These are phyloP conservation scores for Lichtheimia corymbifera DNA, from an alignment of 371 early-diverging fungal species.

Conservation along the genomic window DNA sequence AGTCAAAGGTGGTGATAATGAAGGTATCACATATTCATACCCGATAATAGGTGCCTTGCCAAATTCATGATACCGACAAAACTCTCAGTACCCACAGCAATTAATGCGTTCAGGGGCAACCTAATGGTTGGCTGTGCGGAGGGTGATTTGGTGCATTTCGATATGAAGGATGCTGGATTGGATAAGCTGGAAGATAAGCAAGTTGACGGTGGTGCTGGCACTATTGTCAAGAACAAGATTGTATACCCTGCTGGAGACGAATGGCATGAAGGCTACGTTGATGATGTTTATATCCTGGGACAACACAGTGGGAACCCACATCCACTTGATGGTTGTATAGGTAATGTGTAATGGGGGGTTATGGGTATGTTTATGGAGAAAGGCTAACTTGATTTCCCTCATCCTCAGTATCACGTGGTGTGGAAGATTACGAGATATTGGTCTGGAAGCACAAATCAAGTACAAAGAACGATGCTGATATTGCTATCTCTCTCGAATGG, in stretches of 20 bases:
- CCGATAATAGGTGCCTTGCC: slow-evolving; percentile 31
- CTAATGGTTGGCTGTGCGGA: slow-evolving; percentile 34
- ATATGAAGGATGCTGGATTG: slow-evolving; percentile 5
- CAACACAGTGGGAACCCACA: slow-evolving; percentile 19
- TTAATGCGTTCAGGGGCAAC: slow-evolving; percentile 17
- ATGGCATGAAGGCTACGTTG: slow-evolving; percentile 63
- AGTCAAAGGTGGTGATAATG: not conserved
- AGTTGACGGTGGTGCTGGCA: not conserved
- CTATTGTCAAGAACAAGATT: slow-evolving; percentile 15
- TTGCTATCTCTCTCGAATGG: slow-evolving; percentile 36
- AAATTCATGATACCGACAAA: slow-evolving; percentile 29
- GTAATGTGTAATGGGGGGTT: slow-evolving; percentile 6
- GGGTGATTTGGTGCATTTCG: slow-evolving; percentile 32
- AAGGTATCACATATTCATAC: not conserved
- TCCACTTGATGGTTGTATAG: slow-evolving; percentile 19
- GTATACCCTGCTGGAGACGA: slow-evolving; percentile 54
- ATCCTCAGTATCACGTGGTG: slow-evolving; percentile 34
- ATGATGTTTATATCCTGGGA: slow-evolving; percentile 48
- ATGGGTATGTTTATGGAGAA: not conserved
- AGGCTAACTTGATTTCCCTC: not conserved
- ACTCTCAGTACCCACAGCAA: slow-evolving; percentile 25
- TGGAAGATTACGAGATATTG: slow-evolving; percentile 40
- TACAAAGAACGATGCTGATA: slow-evolving; percentile 37
- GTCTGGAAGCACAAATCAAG: slow-evolving; percentile 41
- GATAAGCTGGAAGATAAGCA: not conserved